These are phyloP conservation scores for Rhodotorula sphaerocarpa DNA, from an alignment of 768 basidiomycete species.

Conservation along the genomic window DNA sequence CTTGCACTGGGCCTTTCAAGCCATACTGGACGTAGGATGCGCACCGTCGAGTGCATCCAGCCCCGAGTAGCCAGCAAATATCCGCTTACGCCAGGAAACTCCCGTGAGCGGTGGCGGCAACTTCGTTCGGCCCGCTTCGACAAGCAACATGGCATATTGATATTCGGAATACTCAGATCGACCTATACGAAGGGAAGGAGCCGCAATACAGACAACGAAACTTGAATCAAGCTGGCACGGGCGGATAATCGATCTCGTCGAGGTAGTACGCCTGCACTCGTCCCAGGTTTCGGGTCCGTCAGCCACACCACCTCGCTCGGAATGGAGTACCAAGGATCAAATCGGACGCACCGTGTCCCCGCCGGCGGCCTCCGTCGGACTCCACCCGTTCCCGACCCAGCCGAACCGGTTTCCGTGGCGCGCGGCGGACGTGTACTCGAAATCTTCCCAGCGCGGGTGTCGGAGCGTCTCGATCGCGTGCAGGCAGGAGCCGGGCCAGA, in stretches of 20 bases:
- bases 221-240: conserved; percentile 1
- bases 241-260: conserved; percentile 11
- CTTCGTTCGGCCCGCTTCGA: no score
- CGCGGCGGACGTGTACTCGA: conserved; percentile 24
- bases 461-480: conserved; percentile 51
- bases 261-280: conserved; percentile 8
- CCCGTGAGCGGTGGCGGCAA: no score
- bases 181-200: no score
- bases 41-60: no score
- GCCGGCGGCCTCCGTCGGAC: conserved; percentile 50
- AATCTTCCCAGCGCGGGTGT: conserved; percentile 62
- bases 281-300: no score
- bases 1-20: no score
- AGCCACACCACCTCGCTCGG: no score
- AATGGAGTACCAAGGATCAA: not conserved
- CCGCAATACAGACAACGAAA: not conserved
- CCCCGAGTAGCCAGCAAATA: no score
- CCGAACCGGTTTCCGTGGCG: conserved; percentile 48
- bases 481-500: conserved; percentile 51
- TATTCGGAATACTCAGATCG: no score
- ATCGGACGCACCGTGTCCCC: conserved; percentile 15
- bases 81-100: no score
- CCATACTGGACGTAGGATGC: no score
- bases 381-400: conserved; percentile 59
- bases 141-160: no score